Percentiles rank a stretch among this genome's conserved stretches.
phyloP scores from a whole-genome alignment of 306 rosid species.

The Rubus idaeus region DNA sequence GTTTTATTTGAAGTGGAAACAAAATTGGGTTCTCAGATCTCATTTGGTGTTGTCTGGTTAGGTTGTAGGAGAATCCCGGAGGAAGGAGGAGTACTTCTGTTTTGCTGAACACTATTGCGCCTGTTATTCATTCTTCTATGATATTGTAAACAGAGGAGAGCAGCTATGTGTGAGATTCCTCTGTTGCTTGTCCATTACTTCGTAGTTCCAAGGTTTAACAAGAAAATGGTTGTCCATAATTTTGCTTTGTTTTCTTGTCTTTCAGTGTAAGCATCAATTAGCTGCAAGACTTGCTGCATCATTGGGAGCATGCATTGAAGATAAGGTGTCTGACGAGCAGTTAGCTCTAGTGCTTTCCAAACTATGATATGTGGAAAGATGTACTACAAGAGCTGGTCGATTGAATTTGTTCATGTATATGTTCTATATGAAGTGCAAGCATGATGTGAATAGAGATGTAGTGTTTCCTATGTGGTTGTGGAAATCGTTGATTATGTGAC shows the following conservation, averaged over 20 bases:
- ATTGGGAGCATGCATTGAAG: constrained; percentile 63
- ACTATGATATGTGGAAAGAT: constrained; percentile 23
- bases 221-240: neutral
- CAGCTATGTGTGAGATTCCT: constrained; percentile 75
- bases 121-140: constrained; percentile 89
- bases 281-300: constrained; percentile 87
- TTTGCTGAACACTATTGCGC: constrained; percentile 75
- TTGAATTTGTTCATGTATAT: neutral
- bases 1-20: neutral
- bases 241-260: neutral
- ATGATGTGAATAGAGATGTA: neutral
- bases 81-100: constrained; percentile 78
- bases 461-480: neutral
- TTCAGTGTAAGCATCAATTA: constrained; percentile 84
- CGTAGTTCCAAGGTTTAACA: neutral
- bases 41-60: constrained; percentile 19
- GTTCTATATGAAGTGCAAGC: neutral
- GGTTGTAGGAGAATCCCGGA: constrained; percentile 83
- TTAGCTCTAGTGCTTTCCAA: constrained; percentile 66
- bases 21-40: neutral
- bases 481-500: neutral
- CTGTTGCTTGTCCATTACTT: constrained; percentile 19
- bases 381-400: neutral
- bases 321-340: constrained; percentile 70
- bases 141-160: constrained; percentile 78